Evolutionary conservation across 768 basidiomycete species (phyloP), one percentile per base, ranked within the genome.

Genomic region (Roridomyces roridus): DNA sequence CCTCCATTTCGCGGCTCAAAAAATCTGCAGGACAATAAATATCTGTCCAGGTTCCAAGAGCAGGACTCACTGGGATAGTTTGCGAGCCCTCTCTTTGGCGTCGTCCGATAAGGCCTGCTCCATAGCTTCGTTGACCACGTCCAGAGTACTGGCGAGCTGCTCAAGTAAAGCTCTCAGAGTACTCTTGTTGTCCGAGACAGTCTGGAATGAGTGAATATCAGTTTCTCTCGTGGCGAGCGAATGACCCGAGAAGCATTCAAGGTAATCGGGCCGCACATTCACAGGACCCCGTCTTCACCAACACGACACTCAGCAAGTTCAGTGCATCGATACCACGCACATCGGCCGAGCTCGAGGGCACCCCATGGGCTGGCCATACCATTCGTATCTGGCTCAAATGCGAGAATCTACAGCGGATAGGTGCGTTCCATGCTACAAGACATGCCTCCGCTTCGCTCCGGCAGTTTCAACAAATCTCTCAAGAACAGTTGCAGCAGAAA

Each of bases 381-480:
- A 46, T 60, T 20, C 42, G 55, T 21, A 26, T 60, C 24, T 60
- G 48, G 37, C 52, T 60, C 23, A 60, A 60, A 47, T 60, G 53
- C 55, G 59, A 60, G 47, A 60, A 60, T 53, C 51, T 54, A 17
- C 59, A 60, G 37, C 46, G 47, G 21, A 55, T 60, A 21, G 59
- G 59, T 29, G 59, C 59, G 11, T 60, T 60, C 47, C n/a, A n/a
- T n/a, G n/a, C n/a, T n/a, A n/a, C n/a, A n/a, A n/a, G n/a, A n/a
- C n/a, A n/a, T n/a, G n/a, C n/a, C n/a, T n/a, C n/a, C n/a, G n/a
- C n/a, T n/a, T n/a, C n/a, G n/a, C n/a, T n/a, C n/a, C n/a, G n/a
- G n/a, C n/a, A n/a, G n/a, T n/a, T n/a, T n/a, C n/a, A n/a, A n/a
- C n/a, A n/a, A n/a, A n/a, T n/a, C n/a, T n/a, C n/a, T n/a, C n/a